A percentile compares a stretch with the other conserved stretches of the same genome.
These are phyloP conservation scores for Panicum virgatum DNA, from an alignment of 202 grass and related monocot species.

Conservation along the genomic window DNA sequence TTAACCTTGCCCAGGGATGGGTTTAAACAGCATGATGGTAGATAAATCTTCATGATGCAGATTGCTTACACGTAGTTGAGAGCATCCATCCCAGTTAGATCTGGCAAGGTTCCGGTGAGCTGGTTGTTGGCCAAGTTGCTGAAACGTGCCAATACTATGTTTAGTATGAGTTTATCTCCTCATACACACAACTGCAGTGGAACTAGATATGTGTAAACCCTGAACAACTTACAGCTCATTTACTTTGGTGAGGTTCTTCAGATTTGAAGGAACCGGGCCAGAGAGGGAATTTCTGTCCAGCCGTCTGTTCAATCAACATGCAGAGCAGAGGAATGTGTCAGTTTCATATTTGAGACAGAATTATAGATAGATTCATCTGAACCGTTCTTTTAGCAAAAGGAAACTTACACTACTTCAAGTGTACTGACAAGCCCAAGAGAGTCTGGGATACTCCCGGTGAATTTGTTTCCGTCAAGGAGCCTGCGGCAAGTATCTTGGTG, in stretches of 20 bases:
- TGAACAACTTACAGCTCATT: conserved; percentile 80
- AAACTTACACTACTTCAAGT: conserved; percentile 86
- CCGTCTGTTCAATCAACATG: conserved; percentile 54
- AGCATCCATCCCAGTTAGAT: conserved; percentile 64
- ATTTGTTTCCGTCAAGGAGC: conserved; percentile 83
- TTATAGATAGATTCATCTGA: neutral
- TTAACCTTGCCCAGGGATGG: neutral
- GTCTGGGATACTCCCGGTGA: conserved; percentile 68
- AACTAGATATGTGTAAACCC: neutral
- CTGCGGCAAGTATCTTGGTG: conserved; percentile 39
- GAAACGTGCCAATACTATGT: conserved; percentile 28
- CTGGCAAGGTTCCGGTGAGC: conserved; percentile 66
- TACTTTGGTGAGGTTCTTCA: conserved; percentile 72
- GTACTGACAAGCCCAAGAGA: conserved; percentile 66
- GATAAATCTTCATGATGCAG: neutral
- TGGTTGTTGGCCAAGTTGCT: conserved; percentile 93
- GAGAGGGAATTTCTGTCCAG: conserved; percentile 75
- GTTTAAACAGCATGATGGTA: conserved; percentile 27
- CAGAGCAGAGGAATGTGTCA: conserved; percentile 8
- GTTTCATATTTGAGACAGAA: conserved; percentile 21
- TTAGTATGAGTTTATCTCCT: conserved; percentile 29
- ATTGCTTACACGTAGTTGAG: conserved; percentile 87
- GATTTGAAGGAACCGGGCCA: conserved; percentile 61
- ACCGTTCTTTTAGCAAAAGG: neutral
- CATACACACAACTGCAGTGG: neutral